Percentiles rank a stretch among this genome's conserved stretches.
phyloP scores from a whole-genome alignment of 805 yeast genomes.

The Wickerhamiella azyma region DNA sequence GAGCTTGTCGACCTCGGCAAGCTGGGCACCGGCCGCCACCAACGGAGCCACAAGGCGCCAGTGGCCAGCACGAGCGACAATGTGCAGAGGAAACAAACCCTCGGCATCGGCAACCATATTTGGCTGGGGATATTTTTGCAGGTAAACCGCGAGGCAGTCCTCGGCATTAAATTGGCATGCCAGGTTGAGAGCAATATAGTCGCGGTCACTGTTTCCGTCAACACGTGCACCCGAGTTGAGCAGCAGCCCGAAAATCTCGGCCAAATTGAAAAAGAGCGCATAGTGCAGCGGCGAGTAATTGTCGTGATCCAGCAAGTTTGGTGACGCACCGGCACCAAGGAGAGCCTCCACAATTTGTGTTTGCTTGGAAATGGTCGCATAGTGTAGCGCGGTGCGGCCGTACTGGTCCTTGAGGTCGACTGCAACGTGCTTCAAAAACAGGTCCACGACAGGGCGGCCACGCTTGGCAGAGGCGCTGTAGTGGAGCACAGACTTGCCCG shows the following conservation, averaged over 20 bases:
- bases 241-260: slow-evolving; percentile 38
- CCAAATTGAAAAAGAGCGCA: slow-evolving; percentile 58
- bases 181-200: slow-evolving; percentile 52
- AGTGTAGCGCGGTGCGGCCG: slow-evolving; percentile 77
- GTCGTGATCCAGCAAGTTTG: slow-evolving; percentile 29
- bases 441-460: slow-evolving; percentile 21
- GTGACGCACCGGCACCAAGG: slow-evolving; percentile 28
- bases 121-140: slow-evolving; percentile 31
- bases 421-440: slow-evolving; percentile 21
- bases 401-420: slow-evolving; percentile 25
- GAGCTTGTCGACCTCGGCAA: slow-evolving; percentile 68
- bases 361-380: slow-evolving; percentile 51
- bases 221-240: slow-evolving; percentile 34
- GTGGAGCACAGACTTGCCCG: slow-evolving; percentile 63
- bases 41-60: slow-evolving; percentile 52
- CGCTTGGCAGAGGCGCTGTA: slow-evolving; percentile 30
- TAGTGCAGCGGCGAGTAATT: slow-evolving; percentile 64
- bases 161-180: slow-evolving; percentile 80
- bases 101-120: slow-evolving; percentile 57
- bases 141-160: slow-evolving; percentile 49
- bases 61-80: slow-evolving; percentile 77
- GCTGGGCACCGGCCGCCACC: slow-evolving; percentile 40
- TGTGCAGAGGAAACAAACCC: slow-evolving; percentile 73
- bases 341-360: slow-evolving; percentile 32
- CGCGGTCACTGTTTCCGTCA: slow-evolving; percentile 28